A percentile compares a stretch with the other conserved stretches of the same genome.
Conservation (phyloP, 2,329 filamentous ascomycete genomes). For the Phyllosticta citriasiana region DNA sequence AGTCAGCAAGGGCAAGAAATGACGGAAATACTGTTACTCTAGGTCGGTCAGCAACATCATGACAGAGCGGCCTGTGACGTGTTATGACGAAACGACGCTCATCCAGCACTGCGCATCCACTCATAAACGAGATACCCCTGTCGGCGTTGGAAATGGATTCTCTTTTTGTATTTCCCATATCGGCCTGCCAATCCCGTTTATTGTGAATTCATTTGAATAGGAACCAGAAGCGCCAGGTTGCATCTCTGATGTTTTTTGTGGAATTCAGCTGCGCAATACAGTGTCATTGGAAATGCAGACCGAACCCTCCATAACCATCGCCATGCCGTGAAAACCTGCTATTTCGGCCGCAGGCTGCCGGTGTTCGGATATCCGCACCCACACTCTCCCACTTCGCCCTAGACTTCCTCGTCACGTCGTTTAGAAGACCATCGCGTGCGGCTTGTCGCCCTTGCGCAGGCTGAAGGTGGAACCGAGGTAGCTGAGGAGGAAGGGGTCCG, state of each 20-base stretch:
- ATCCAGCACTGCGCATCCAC: neutral
- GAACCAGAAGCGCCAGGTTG: constrained; percentile 11
- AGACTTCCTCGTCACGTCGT: constrained; percentile 14
- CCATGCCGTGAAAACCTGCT: constrained; percentile 23
- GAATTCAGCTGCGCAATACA: constrained; percentile 33
- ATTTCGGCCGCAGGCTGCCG: constrained; percentile 31
- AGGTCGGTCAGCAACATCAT: constrained; percentile 13
- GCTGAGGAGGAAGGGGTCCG: constrained; percentile 75
- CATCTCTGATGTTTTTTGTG: constrained; percentile 17
- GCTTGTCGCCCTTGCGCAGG: constrained; percentile 98
- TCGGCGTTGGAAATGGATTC: neutral
- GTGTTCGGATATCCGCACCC: constrained; percentile 30
- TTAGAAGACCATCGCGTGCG: constrained; percentile 99
- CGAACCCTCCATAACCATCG: constrained; percentile 28
- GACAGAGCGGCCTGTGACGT: neutral
- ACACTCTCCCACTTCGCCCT: constrained; percentile 9
- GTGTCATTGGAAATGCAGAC: constrained; percentile 30
- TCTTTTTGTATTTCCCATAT: constrained; percentile 8
- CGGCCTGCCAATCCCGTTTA: constrained; percentile 8
- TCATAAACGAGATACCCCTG: neutral
- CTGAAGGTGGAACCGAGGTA: constrained; percentile 96
- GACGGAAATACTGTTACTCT: constrained; percentile 2
- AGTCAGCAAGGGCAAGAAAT: constrained; percentile 18
- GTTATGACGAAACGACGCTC: neutral
- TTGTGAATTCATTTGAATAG: constrained; percentile 9